Conservation (phyloP, 1,139 yeast genomes). For the Lodderomyces oxycetoniae region DNA sequence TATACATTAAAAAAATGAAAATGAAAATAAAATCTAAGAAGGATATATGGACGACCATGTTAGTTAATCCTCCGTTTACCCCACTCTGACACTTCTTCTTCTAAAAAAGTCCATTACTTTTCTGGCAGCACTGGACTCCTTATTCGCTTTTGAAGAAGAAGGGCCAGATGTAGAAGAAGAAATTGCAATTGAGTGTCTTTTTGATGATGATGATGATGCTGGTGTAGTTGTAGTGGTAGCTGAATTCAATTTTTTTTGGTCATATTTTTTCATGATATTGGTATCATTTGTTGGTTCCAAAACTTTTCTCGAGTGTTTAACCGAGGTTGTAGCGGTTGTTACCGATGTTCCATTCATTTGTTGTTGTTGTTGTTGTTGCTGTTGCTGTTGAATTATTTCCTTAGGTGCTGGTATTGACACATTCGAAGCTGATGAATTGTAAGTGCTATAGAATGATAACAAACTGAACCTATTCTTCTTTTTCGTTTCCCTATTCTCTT, state of each 20-base stretch:
- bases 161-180: too few species aligned
- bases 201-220: slow-evolving; percentile 15
- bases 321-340: slow-evolving; percentile 11
- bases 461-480: slow-evolving; percentile 50
- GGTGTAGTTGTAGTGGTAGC: slow-evolving; percentile 3
- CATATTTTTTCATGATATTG: slow-evolving; percentile 18
- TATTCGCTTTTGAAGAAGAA: slow-evolving; percentile 14
- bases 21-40: too few species aligned
- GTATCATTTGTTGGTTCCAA: slow-evolving; percentile 40
- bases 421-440: slow-evolving; percentile 23
- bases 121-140: slow-evolving; percentile 68
- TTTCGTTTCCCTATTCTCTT: slow-evolving; percentile 31
- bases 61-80: too few species aligned
- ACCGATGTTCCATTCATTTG: slow-evolving; percentile 9
- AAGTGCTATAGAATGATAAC: slow-evolving; percentile 44
- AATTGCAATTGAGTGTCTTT: slow-evolving; percentile 10
- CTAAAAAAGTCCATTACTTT: slow-evolving; percentile 79
- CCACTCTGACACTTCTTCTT: slow-evolving; percentile 53
- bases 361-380: slow-evolving; percentile 5
- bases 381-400: slow-evolving; percentile 9
- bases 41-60: too few species aligned
- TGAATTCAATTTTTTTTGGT: slow-evolving; percentile 18
- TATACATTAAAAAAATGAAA: too few species aligned
- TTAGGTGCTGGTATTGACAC: slow-evolving; percentile 13
- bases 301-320: slow-evolving; percentile 23